Conservation (phyloP, 495 filamentous ascomycete genomes). For the Penicillium coffeae region DNA sequence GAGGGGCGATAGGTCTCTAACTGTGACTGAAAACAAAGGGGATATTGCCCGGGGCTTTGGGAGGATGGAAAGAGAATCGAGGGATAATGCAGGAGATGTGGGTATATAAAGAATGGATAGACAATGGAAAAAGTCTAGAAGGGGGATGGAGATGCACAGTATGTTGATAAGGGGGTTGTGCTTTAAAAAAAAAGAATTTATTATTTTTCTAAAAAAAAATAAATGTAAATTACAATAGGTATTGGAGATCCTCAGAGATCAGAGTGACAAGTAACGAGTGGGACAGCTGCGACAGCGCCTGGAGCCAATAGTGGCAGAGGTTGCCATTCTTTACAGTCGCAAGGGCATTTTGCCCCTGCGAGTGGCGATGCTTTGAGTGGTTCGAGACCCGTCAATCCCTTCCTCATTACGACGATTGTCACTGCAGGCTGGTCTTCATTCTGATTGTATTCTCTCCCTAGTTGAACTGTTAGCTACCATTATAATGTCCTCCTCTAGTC, state of each 20-base stretch:
- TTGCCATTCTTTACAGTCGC: conserved; percentile 12
- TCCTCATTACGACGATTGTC: no score
- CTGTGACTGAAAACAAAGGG: background rate
- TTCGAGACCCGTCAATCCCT: conserved; percentile 12
- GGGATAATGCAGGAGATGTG: conserved; percentile 2
- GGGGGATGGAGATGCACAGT: conserved; percentile 15
- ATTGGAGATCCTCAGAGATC: conserved; percentile 10
- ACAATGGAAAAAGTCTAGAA: conserved; percentile 30
- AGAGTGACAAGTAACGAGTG: conserved; percentile 8
- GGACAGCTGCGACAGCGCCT: conserved; percentile 15
- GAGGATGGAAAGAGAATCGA: background rate
- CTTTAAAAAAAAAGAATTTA: conserved; percentile 1
- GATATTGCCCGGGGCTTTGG: background rate
- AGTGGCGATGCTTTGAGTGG: conserved; percentile 23
- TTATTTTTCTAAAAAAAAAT: conserved; percentile 9
- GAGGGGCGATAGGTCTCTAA: conserved; percentile 8
- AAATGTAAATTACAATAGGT: conserved; percentile 11
- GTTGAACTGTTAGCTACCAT: background rate
- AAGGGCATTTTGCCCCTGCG: conserved; percentile 16
- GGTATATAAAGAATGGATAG: conserved; percentile 22
- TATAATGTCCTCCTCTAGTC: no score
- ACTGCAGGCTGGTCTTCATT: no score
- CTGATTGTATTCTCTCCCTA: background rate
- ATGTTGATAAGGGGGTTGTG: conserved; percentile 17
- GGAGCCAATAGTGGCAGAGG: conserved; percentile 15